Percentiles rank a stretch among this genome's conserved stretches.
phyloP scores from a whole-genome alignment of 768 basidiomycete genomes.

The Suillus alpinus region DNA sequence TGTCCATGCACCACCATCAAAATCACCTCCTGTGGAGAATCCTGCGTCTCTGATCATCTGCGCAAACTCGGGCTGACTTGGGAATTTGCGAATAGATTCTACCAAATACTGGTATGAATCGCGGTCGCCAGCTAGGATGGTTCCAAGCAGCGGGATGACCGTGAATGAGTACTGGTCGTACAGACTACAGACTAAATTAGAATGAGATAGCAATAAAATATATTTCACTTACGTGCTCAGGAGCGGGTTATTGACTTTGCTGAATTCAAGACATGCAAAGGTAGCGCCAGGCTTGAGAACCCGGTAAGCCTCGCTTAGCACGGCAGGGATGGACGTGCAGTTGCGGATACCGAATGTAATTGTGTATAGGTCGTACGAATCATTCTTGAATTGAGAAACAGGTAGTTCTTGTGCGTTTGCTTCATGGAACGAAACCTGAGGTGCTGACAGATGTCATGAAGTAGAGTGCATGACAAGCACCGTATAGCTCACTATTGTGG shows the following conservation, averaged over 20 bases:
- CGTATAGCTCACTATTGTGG: slow-evolving; percentile 73
- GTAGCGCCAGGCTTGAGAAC: slow-evolving; percentile 95
- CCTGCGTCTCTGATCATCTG: slow-evolving; percentile 86
- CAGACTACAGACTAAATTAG: slow-evolving; percentile 45
- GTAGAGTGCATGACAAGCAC: neutral
- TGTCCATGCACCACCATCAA: slow-evolving; percentile 81
- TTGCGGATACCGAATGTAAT: slow-evolving; percentile 99
- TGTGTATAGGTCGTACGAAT: slow-evolving; percentile 93
- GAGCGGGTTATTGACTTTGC: slow-evolving; percentile 85
- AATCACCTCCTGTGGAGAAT: slow-evolving; percentile 68
- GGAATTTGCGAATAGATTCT: slow-evolving; percentile 95
- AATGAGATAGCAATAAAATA: neutral
- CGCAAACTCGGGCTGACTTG: slow-evolving; percentile 83
- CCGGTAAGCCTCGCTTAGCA: slow-evolving; percentile 84
- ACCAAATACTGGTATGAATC: slow-evolving; percentile 97
- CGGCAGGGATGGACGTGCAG: slow-evolving; percentile 88
- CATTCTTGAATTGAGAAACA: slow-evolving; percentile 62
- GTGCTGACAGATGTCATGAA: slow-evolving; percentile 48
- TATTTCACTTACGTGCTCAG: slow-evolving; percentile 68
- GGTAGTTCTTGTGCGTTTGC: slow-evolving; percentile 88
- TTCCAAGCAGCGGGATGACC: slow-evolving; percentile 93
- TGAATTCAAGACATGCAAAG: slow-evolving; percentile 96
- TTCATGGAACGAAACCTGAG: slow-evolving; percentile 89
- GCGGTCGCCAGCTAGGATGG: slow-evolving; percentile 91
- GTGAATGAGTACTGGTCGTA: slow-evolving; percentile 97